Evolutionary conservation across 164 flowering plant genomes (phyloP).

Genomic region (Umbellularia californica): DNA sequence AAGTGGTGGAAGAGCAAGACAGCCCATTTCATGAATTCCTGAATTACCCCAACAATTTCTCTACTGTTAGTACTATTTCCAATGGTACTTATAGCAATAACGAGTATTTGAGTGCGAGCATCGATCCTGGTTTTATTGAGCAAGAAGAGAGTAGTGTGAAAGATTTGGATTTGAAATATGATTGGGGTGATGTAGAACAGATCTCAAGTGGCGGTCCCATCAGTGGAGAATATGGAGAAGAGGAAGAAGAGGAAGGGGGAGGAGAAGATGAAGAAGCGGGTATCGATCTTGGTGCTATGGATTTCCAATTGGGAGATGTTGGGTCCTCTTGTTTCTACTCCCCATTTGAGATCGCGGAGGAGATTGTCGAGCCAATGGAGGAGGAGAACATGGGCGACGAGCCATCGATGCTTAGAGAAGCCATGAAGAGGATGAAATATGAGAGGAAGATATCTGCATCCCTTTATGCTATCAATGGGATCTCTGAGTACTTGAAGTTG

Average conservation of each 20-base stretch:
- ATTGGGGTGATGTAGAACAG: conserved; percentile 8
- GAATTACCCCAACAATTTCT: conserved; percentile 4
- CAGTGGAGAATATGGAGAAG: not conserved
- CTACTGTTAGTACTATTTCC: not conserved
- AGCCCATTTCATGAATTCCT: conserved; percentile 13
- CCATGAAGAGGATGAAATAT: conserved; percentile 56
- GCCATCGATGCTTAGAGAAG: conserved; percentile 25
- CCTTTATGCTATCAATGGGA: conserved; percentile 62
- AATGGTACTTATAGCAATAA: not conserved
- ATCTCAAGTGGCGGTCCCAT: not conserved
- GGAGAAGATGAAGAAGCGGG: conserved; percentile 11
- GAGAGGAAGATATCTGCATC: conserved; percentile 70
- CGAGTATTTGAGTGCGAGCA: not conserved
- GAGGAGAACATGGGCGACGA: conserved; percentile 26
- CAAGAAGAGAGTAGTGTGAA: not conserved
- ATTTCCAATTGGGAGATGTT: conserved; percentile 34
- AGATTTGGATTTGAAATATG: conserved; percentile 11
- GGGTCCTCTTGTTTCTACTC: conserved; percentile 24
- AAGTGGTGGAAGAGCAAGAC: conserved; percentile 4
- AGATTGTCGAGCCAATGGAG: conserved; percentile 29
- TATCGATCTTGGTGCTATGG: conserved; percentile 21
- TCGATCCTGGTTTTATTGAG: conserved; percentile 2
- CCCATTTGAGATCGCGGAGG: conserved; percentile 37
- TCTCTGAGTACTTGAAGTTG: conserved; percentile 53
- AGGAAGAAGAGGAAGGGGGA: conserved; percentile 7